These are phyloP conservation scores for Xerocomus brunneocitrinus DNA, from an alignment of 768 basidiomycete species.

Conservation along the genomic window DNA sequence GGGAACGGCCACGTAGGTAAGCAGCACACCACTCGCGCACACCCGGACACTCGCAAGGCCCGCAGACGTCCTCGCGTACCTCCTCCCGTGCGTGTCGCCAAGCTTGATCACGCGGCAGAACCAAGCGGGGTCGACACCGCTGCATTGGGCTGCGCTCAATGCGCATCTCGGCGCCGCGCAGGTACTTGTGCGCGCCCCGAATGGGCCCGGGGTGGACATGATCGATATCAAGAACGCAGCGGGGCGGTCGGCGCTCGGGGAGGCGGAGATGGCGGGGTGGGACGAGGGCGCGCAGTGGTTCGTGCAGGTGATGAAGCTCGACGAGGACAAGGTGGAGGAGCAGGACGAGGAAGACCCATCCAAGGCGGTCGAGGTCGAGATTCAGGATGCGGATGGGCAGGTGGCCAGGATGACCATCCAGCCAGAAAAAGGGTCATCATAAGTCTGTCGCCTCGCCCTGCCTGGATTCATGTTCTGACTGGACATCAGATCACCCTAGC, in stretches of 20 bases:
- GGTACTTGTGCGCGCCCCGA: constrained; percentile 51
- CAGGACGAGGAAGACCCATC: constrained; percentile 29
- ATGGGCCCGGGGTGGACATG: constrained; percentile 57
- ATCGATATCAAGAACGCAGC: constrained; percentile 75
- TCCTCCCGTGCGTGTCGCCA: constrained; percentile 58
- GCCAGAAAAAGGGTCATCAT: constrained; percentile 1
- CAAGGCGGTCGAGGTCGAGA: constrained; percentile 60
- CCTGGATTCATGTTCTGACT: background rate
- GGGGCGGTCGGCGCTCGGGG: constrained; percentile 72
- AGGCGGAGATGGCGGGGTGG: constrained; percentile 77
- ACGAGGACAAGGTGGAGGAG: constrained; percentile 38
- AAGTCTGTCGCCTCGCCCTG: background rate
- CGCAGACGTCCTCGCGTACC: constrained; percentile 70
- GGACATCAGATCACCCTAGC: background rate
- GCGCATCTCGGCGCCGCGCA: constrained; percentile 61
- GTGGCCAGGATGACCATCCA: constrained; percentile 58
- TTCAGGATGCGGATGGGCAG: constrained; percentile 66
- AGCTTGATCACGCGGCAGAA: constrained; percentile 62
- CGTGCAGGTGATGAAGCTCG: constrained; percentile 75
- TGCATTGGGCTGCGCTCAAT: constrained; percentile 92
- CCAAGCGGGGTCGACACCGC: constrained; percentile 68
- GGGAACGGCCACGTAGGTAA: constrained; percentile 88
- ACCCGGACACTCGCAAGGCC: constrained; percentile 43
- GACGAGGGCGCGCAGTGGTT: constrained; percentile 83
- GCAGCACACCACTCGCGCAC: constrained; percentile 10